Base-by-base conservation (phyloP, 1,139 yeast genomes). In the Kodamaea plutei region DNA sequence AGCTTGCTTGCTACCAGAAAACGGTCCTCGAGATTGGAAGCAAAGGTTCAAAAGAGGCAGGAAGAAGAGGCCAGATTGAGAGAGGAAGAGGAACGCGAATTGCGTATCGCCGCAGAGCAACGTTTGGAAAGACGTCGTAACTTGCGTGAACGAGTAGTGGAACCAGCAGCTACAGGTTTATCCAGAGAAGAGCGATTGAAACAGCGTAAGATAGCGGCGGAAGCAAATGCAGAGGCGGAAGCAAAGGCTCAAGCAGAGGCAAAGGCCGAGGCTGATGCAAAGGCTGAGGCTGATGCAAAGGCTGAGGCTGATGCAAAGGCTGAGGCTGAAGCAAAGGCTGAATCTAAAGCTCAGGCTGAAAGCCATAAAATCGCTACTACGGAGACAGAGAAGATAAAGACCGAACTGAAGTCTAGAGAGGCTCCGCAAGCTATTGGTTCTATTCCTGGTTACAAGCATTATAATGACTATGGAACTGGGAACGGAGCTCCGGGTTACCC, bases 41-140 rank as follows among this genome's bases (percentile, higher is more conserved):
- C 74, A n/a, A 70, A 64, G 43, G 76, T 70, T 40, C 64, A 62
- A 36, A 68, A 65, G 30, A 56, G 53, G 29, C 59, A 54, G 28
- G 67, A 64, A 32, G 75, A 70, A 31, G 48, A 48, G n/a, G 41
- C 48, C 33, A 45, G 39, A 38, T 52, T 49, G 47, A 61, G 48
- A 25, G 49, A 51, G 31, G 56, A 51, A 29, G 62, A 58, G 28
- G 63, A 61, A 29, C 56, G 53, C 23, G 64, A 61, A 32, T 36
- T 53, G 25, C 44, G 44, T 24, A 33, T 51, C 15, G 64, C 66
- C 8, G 60, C 67, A 7, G 54, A 61, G 35, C 57, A 59, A 39
- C 48, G 77, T 45, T 39, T 54, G 42, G 54, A 69, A 53, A 48
- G 70, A 57, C 42, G 66, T 48, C 43, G 58, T 42, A 41, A 45